Percentiles rank a stretch among this genome's conserved stretches.
Conservation (phyloP, 768 basidiomycete species). For the Exidia glandulosa region DNA sequence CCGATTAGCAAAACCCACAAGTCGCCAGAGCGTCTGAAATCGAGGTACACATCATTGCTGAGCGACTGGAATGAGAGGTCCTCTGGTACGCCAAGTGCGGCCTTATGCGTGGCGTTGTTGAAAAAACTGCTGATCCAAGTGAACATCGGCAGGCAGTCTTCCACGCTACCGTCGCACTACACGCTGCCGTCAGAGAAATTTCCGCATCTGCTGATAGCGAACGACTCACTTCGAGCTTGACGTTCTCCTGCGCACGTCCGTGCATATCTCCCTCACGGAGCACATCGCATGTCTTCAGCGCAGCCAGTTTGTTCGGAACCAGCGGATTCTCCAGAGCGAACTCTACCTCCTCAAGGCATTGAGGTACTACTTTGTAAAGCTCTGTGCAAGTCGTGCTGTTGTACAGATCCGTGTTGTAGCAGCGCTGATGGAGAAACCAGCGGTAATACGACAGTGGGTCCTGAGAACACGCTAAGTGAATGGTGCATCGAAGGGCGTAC, state of each 20-base stretch:
- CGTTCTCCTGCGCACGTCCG: conserved; percentile 1
- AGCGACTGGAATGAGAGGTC: neutral
- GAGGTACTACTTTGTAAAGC: conserved; percentile 13
- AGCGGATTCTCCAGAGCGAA: conserved; percentile 2
- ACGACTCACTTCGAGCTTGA: neutral
- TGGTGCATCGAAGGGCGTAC: no score
- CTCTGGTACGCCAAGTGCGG: conserved; percentile 5
- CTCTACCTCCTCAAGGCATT: conserved; percentile 12
- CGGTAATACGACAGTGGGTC: no score
- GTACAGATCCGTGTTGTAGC: conserved; percentile 18
- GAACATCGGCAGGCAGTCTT: conserved; percentile 14
- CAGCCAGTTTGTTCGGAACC: conserved; percentile 3
- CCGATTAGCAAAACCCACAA: neutral
- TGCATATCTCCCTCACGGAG: conserved; percentile 9
- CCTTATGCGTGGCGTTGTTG: neutral
- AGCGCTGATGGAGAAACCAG: no score
- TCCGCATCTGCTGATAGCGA: neutral
- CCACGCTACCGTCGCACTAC: conserved; percentile 1
- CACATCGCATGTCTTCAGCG: conserved; percentile 4
- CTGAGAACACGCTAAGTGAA: no score
- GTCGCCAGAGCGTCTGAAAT: conserved; percentile 4
- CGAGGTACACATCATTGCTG: neutral
- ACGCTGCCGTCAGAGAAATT: neutral
- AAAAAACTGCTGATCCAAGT: conserved; percentile 10
- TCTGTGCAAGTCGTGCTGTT: conserved; percentile 20